phyloP scores from a whole-genome alignment of 768 basidiomycete species.

The Symmetrospora coprosmae region DNA sequence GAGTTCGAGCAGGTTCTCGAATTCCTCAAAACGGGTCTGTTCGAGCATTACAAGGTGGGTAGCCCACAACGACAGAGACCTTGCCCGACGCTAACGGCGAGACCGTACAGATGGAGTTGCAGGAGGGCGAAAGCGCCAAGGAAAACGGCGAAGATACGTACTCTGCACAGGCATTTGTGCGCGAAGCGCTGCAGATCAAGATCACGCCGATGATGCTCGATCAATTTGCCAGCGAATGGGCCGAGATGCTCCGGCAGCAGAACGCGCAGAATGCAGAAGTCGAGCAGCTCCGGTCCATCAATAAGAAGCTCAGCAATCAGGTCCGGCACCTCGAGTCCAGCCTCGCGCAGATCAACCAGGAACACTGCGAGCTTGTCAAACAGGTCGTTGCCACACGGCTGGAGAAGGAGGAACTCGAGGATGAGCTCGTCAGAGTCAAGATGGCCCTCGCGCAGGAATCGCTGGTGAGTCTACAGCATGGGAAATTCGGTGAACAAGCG shows the following conservation, averaged over 20 bases:
- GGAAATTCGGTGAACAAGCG: too few relatives aligned
- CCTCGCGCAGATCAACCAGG: slow-evolving; percentile 62
- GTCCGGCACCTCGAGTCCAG: slow-evolving; percentile 66
- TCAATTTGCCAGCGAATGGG: slow-evolving; percentile 24
- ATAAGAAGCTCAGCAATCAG: slow-evolving; percentile 59
- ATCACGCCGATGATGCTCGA: slow-evolving; percentile 88
- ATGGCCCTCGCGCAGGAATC: slow-evolving; percentile 43
- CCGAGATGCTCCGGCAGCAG: slow-evolving; percentile 20
- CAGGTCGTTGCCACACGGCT: slow-evolving; percentile 78
- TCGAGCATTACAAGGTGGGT: slow-evolving; percentile 59
- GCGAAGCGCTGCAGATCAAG: slow-evolving; percentile 65
- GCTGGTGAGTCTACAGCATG: not conserved
- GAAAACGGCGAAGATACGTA: slow-evolving; percentile 42
- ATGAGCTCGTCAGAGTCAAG: slow-evolving; percentile 87
- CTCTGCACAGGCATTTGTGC: slow-evolving; percentile 65
- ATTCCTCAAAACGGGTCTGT: slow-evolving; percentile 64
- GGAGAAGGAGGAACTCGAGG: slow-evolving; percentile 81
- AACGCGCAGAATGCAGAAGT: slow-evolving; percentile 60
- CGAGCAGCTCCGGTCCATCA: slow-evolving; percentile 65
- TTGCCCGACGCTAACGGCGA: not conserved
- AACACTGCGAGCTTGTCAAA: slow-evolving; percentile 46
- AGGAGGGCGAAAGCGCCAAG: slow-evolving; percentile 25
- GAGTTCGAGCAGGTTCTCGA: slow-evolving; percentile 83
- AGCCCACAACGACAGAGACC: not conserved
- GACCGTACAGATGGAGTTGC: slow-evolving; percentile 28